Conservation (phyloP, 78 protist species). For the Goniomonas avonlea region DNA sequence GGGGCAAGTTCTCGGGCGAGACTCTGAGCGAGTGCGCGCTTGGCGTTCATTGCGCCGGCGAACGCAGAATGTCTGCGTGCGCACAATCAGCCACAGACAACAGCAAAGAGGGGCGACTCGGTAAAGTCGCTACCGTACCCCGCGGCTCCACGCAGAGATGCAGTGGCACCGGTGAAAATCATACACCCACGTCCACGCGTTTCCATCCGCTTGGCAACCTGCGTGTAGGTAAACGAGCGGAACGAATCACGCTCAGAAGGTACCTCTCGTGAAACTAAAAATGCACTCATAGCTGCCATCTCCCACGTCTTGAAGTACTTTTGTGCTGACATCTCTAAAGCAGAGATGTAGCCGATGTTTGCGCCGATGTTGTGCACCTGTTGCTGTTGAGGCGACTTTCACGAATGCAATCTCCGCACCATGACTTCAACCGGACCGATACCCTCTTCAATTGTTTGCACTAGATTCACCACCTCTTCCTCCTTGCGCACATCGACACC, state of each 20-base stretch:
- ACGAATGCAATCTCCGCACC: too few species aligned
- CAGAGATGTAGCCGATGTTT: not conserved
- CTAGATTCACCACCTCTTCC: not conserved
- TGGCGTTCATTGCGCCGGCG: not conserved
- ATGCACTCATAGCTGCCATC: not conserved
- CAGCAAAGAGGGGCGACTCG: too few species aligned
- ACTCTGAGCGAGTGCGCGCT: not conserved
- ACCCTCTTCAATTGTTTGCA: not conserved
- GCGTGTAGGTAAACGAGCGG: too few species aligned
- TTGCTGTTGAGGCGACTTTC: too few species aligned
- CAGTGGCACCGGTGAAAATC: not conserved
- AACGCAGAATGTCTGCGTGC: too few species aligned
- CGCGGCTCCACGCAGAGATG: not conserved
- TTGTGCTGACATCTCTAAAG: not conserved
- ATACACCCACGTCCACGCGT: not conserved
- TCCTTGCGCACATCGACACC: not conserved
- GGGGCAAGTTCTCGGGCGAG: not conserved
- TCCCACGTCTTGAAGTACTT: not conserved
- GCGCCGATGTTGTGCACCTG: slow-evolving; percentile 14
- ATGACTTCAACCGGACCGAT: not conserved
- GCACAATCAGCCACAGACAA: too few species aligned
- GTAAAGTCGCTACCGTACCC: too few species aligned
- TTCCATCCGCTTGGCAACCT: not conserved
- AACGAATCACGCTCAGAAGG: too few species aligned
- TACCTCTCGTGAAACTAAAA: too few species aligned